A percentile compares a stretch with the other conserved stretches of the same genome.
These are phyloP conservation scores for Leucocoprinus birnbaumii DNA, from an alignment of 768 basidiomycete genomes.

Conservation along the genomic window DNA sequence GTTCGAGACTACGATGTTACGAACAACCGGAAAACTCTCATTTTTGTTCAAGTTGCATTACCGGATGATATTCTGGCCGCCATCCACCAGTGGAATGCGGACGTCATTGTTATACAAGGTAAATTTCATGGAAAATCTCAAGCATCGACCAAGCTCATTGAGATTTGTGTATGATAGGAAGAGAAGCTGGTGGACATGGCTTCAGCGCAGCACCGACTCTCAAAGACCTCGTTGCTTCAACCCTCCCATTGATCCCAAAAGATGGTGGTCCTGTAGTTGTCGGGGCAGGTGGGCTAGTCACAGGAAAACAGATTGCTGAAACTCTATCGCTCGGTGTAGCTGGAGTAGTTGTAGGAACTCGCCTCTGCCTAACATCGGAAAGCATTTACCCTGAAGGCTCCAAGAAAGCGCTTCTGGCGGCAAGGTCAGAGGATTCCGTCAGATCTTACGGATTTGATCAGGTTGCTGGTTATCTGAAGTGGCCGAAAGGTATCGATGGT, in stretches of 20 bases:
- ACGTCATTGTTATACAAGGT: constrained; percentile 85
- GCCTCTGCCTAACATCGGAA: constrained; percentile 69
- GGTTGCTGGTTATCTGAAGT: constrained; percentile 50
- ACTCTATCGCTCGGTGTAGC: constrained; percentile 64
- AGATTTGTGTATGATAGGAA: constrained; percentile 52
- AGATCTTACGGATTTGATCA: constrained; percentile 32
- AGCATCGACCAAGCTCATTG: no score
- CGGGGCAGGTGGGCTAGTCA: constrained; percentile 73
- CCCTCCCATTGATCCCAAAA: constrained; percentile 41
- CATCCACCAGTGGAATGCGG: constrained; percentile 60
- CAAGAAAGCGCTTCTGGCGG: constrained; percentile 47
- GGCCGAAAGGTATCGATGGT: constrained; percentile 63
- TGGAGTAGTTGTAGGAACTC: constrained; percentile 71
- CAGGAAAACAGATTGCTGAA: constrained; percentile 62
- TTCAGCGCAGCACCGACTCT: constrained; percentile 52
- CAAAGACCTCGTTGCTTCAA: constrained; percentile 53
- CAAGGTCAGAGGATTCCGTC: constrained; percentile 42
- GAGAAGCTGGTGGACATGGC: constrained; percentile 82
- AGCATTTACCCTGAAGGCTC: constrained; percentile 53
- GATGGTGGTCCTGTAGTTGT: constrained; percentile 49
- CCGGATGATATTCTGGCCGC: constrained; percentile 60
- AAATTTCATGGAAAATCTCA: background rate
- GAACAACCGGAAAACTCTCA: constrained; percentile 35
- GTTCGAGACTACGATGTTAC: constrained; percentile 54
- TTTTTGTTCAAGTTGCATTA: constrained; percentile 67